A percentile compares a stretch with the other conserved stretches of the same genome.
Conservation (phyloP, 495 filamentous ascomycete species). For the Penicillium turbatum region DNA sequence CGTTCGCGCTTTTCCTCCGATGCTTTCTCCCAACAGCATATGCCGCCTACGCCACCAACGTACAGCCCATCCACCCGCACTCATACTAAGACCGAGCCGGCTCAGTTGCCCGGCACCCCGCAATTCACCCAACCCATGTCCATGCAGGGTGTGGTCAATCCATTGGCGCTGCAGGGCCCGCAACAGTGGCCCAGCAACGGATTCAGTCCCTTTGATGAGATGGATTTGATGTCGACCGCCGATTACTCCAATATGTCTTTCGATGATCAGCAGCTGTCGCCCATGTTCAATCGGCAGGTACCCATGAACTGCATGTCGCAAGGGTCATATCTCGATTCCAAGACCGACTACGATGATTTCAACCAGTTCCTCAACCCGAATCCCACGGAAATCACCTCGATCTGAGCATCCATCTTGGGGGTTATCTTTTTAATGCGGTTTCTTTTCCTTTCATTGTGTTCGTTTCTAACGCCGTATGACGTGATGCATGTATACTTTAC, state of each 20-base stretch:
- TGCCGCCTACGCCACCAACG: slow-evolving; percentile 37
- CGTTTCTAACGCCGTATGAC: slow-evolving; percentile 32
- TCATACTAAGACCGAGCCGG: slow-evolving; percentile 32
- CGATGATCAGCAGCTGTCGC: slow-evolving; percentile 36
- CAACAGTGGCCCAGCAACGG: slow-evolving; percentile 31
- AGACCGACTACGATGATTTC: slow-evolving; percentile 41
- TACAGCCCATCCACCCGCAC: slow-evolving; percentile 32
- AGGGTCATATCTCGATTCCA: slow-evolving; percentile 27
- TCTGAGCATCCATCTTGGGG: slow-evolving; percentile 16
- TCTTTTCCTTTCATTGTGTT: slow-evolving; percentile 1
- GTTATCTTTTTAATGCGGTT: background rate
- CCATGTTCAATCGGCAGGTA: slow-evolving; percentile 38
- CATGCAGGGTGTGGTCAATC: slow-evolving; percentile 41
- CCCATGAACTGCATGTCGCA: slow-evolving; percentile 38
- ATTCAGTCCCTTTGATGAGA: slow-evolving; percentile 38
- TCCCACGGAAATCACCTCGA: slow-evolving; percentile 42
- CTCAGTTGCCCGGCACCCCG: slow-evolving; percentile 16
- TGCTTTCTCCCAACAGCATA: slow-evolving; percentile 27
- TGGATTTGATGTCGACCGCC: slow-evolving; percentile 36
- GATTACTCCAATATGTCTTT: slow-evolving; percentile 36
- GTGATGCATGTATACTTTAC: slow-evolving; percentile 40
- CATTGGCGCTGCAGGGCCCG: slow-evolving; percentile 34
- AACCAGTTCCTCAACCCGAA: slow-evolving; percentile 44
- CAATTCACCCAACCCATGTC: slow-evolving; percentile 23
- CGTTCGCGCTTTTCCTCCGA: slow-evolving; percentile 36